A percentile compares a stretch with the other conserved stretches of the same genome.
These are phyloP conservation scores for Testicularia cyperi DNA, from an alignment of 1,284 basidiomycete genomes.

Conservation along the genomic window DNA sequence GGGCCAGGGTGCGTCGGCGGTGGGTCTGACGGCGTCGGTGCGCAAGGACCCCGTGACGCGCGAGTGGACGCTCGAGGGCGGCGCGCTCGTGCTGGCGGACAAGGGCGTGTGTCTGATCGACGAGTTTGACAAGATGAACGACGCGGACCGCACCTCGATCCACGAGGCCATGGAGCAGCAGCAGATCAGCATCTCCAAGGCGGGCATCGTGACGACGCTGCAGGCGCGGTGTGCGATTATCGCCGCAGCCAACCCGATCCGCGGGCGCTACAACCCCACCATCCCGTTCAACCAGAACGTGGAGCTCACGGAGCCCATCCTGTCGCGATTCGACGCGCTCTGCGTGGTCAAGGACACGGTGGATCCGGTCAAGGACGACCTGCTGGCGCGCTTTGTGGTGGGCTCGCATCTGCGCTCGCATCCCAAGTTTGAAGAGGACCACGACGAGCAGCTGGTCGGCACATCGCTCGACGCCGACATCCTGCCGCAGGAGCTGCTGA, in stretches of 20 bases:
- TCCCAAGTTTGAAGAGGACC: constrained; percentile 81
- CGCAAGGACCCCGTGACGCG: constrained; percentile 94
- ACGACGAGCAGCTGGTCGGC: constrained; percentile 81
- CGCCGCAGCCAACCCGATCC: constrained; percentile 94
- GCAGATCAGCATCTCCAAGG: constrained; percentile 98
- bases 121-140: constrained; percentile 99
- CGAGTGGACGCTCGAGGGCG: constrained; percentile 98
- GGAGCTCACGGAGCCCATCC: constrained; percentile 94
- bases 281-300: constrained; percentile 92
- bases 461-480: constrained; percentile 86
- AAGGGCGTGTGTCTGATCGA: constrained; percentile 99
- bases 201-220: constrained; percentile 93
- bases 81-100: constrained; percentile 93
- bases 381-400: constrained; percentile 94
- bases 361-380: constrained; percentile 93
- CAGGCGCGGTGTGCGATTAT: constrained; percentile 97
- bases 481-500: constrained; percentile 93
- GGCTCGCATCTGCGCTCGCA: constrained; percentile 92
- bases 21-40: constrained; percentile 96
- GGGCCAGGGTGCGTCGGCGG: constrained; percentile 94
- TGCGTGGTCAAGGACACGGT: constrained; percentile 98
- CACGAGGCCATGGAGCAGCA: constrained; percentile 99
- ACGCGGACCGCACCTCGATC: constrained; percentile 82
- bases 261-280: constrained; percentile 64
- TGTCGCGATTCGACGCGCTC: constrained; percentile 97